Percentiles rank a stretch among this genome's conserved stretches.
Evolutionary conservation across 2,329 filamentous ascomycete genomes (phyloP).

Genomic region (Trichophaea hybrida): DNA sequence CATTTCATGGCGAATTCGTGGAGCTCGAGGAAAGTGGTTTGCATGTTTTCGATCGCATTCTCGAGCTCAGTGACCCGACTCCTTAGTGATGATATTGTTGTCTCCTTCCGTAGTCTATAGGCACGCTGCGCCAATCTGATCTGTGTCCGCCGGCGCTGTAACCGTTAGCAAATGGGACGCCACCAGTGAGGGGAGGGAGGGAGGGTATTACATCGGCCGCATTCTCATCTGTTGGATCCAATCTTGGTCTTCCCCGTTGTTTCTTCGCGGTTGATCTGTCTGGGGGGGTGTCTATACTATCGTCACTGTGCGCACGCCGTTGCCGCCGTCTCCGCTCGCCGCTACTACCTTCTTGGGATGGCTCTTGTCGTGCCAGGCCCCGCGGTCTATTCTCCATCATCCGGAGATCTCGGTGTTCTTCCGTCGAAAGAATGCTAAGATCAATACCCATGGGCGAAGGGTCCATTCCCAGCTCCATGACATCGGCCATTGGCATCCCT

Average conservation of each 20-base stretch:
- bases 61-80: constrained; percentile 55
- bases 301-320: constrained; percentile 14
- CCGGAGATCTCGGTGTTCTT: constrained; percentile 19
- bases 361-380: not conserved
- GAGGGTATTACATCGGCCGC: constrained; percentile 54
- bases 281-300: constrained; percentile 10
- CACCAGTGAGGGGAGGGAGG: constrained; percentile 3
- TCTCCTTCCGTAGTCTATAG: constrained; percentile 74
- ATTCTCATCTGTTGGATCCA: constrained; percentile 65
- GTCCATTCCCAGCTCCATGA: constrained; percentile 20
- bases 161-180: constrained; percentile 2
- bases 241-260: constrained; percentile 55
- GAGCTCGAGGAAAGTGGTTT: constrained; percentile 52
- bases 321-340: not conserved
- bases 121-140: constrained; percentile 76
- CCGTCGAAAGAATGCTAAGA: constrained; percentile 20
- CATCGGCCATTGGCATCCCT: constrained; percentile 14
- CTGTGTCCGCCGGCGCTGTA: constrained; percentile 64
- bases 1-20: constrained; percentile 48
- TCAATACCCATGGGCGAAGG: constrained; percentile 20
- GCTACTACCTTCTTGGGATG: not conserved
- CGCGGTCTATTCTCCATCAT: constrained; percentile 16
- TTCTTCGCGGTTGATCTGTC: constrained; percentile 37
- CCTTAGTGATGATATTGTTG: constrained; percentile 59
- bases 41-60: constrained; percentile 57